Evolutionary conservation across 345 rosid genomes (phyloP).

Genomic region (Euphorbia peplus): DNA sequence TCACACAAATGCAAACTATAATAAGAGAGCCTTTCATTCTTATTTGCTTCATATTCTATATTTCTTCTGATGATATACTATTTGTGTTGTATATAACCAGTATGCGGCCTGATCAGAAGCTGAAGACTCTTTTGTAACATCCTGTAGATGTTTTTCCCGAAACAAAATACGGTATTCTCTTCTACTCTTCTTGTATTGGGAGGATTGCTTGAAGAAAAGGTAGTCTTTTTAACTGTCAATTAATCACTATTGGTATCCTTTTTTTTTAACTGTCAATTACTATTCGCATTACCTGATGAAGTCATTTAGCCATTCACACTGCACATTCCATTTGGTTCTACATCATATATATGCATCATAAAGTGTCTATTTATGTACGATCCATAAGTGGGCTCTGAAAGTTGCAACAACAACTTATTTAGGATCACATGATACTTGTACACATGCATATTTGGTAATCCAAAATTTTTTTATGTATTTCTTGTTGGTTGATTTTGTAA

Average conservation of each 20-base stretch:
- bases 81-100: slow-evolving; percentile 31
- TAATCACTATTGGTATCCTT: not conserved
- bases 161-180: slow-evolving; percentile 90
- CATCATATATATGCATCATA: not conserved
- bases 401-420: not conserved
- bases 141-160: slow-evolving; percentile 70
- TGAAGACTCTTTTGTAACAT: slow-evolving; percentile 81
- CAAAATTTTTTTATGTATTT: not conserved
- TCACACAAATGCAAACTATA: not conserved
- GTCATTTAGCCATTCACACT: not conserved
- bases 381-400: not conserved
- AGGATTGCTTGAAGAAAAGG: slow-evolving; percentile 96
- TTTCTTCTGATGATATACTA: not conserved
- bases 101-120: slow-evolving; percentile 88
- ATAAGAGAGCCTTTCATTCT: not conserved
- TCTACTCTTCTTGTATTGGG: slow-evolving; percentile 94
- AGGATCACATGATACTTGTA: too few relatives aligned
- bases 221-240: slow-evolving; percentile 23
- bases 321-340: not conserved
- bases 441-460: not conserved
- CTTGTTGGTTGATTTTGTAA: too few relatives aligned
- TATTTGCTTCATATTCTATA: not conserved
- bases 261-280: not conserved
- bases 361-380: not conserved
- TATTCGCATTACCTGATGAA: not conserved